Conservation (phyloP, 1,284 basidiomycete genomes). For the Phenoliferia sp. region DNA sequence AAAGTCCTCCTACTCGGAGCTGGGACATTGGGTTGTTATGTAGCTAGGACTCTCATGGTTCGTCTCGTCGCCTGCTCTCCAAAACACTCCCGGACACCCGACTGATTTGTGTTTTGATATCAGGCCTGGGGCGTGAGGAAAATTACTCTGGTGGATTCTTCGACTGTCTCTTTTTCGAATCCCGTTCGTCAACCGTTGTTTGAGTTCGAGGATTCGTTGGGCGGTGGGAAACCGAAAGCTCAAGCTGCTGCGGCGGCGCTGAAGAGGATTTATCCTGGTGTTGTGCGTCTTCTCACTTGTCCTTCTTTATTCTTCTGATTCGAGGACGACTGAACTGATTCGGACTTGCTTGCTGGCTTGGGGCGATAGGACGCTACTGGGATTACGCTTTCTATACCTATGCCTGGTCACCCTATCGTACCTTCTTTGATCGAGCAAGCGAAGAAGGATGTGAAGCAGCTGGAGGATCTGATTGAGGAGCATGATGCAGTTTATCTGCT, state of each 20-base stretch:
- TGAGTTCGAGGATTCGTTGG: conserved; percentile 87
- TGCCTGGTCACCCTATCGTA: conserved; percentile 92
- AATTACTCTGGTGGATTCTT: conserved; percentile 88
- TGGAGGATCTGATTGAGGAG: conserved; percentile 71
- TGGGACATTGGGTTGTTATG: conserved; percentile 95
- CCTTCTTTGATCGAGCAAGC: conserved; percentile 51
- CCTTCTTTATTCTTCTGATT: background rate
- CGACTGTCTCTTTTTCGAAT: conserved; percentile 89
- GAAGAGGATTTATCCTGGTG: conserved; percentile 84
- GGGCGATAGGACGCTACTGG: conserved; percentile 67
- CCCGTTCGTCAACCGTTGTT: conserved; percentile 95
- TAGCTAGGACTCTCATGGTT: conserved; percentile 82
- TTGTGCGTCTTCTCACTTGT: conserved; percentile 54
- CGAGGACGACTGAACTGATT: background rate
- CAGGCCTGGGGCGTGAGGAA: conserved; percentile 92
- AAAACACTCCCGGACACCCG: background rate
- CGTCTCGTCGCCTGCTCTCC: conserved; percentile 25
- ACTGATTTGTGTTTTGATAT: background rate
- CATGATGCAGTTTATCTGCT: conserved; percentile 89
- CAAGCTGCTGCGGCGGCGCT: conserved; percentile 81
- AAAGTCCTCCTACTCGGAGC: conserved; percentile 85
- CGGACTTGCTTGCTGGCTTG: too few species aligned
- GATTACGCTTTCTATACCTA: conserved; percentile 74
- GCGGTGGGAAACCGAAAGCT: conserved; percentile 90
- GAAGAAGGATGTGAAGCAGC: conserved; percentile 60